Evolutionary conservation across 306 rosid species (phyloP).

Genomic region (Trichosanthes truncata): DNA sequence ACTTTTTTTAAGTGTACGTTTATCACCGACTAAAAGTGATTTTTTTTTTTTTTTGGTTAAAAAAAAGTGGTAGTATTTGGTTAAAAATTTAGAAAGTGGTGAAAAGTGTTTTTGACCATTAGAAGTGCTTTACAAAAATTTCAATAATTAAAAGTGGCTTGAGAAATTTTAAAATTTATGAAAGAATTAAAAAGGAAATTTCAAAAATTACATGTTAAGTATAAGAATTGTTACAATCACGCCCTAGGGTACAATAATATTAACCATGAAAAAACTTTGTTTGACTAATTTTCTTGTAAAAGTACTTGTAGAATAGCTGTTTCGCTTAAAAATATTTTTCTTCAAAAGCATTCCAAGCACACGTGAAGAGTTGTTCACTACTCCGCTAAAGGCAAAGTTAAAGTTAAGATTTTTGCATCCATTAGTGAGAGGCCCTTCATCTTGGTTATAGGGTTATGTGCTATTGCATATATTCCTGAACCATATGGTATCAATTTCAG

Average conservation of each 20-base stretch:
- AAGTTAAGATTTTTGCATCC: neutral
- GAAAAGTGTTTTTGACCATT: too few relatives aligned
- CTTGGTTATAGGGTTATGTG: conserved; percentile 4
- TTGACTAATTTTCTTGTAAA: too few relatives aligned
- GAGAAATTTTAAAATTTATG: too few relatives aligned
- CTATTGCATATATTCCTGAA: conserved; percentile 1
- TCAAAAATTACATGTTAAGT: too few relatives aligned
- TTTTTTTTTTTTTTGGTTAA: too few relatives aligned
- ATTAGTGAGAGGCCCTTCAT: neutral
- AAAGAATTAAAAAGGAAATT: too few relatives aligned
- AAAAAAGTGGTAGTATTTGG: neutral
- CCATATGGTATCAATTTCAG: conserved; percentile 10
- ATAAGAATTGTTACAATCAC: too few relatives aligned
- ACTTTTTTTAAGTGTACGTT: neutral
- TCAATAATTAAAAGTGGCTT: too few relatives aligned
- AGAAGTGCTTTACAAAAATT: too few relatives aligned
- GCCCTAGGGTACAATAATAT: too few relatives aligned
- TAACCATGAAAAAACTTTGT: too few relatives aligned
- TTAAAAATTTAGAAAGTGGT: too few relatives aligned
- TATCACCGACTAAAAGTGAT: neutral
- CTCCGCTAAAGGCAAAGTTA: neutral
- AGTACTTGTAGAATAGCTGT: neutral
- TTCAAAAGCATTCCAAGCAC: neutral
- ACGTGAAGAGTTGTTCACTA: neutral
- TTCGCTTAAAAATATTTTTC: neutral